Percentiles rank a stretch among this genome's conserved stretches.
phyloP scores from a whole-genome alignment of 2,329 filamentous ascomycete genomes.

The Phyllosticta ampelicida region DNA sequence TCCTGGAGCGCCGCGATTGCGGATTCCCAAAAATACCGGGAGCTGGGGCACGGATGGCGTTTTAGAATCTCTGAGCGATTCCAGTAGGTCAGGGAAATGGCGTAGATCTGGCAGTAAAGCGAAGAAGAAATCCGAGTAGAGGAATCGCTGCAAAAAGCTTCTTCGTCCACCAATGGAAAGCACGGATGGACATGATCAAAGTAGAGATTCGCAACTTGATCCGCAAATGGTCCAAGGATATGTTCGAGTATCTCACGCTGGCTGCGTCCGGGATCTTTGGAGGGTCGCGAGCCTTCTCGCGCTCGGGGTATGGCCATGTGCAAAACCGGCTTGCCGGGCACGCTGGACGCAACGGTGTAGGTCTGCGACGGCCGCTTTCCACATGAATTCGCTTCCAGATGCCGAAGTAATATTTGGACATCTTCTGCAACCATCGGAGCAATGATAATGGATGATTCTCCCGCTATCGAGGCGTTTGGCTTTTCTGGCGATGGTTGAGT shows the following conservation, averaged over 20 bases:
- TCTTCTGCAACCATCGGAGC: conserved; percentile 33
- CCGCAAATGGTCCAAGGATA: conserved; percentile 28
- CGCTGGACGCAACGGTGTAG: conserved; percentile 42
- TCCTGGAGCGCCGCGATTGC: conserved; percentile 32
- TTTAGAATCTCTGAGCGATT: conserved; percentile 25
- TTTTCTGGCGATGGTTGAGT: background rate
- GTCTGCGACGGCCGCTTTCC: conserved; percentile 20
- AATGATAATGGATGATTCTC: conserved; percentile 29
- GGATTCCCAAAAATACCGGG: conserved; percentile 32
- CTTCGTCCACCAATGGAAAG: conserved; percentile 32
- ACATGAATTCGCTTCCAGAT: conserved; percentile 23
- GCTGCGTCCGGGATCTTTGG: conserved; percentile 25
- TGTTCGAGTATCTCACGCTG: conserved; percentile 33
- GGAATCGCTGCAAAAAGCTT: conserved; percentile 21
- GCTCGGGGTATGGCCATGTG: conserved; percentile 39
- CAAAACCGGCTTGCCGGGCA: conserved; percentile 28
- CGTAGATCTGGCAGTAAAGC: conserved; percentile 30
- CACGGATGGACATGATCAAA: conserved; percentile 28
- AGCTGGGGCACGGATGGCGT: conserved; percentile 26
- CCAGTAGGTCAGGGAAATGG: conserved; percentile 29
- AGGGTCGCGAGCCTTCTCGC: conserved; percentile 33
- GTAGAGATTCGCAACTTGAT: conserved; percentile 36
- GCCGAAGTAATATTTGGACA: conserved; percentile 29
- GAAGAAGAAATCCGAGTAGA: conserved; percentile 19
- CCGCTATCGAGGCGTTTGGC: conserved; percentile 14